These are phyloP conservation scores for Rhodotorula graminis DNA, from an alignment of 768 basidiomycete species.

Conservation along the genomic window DNA sequence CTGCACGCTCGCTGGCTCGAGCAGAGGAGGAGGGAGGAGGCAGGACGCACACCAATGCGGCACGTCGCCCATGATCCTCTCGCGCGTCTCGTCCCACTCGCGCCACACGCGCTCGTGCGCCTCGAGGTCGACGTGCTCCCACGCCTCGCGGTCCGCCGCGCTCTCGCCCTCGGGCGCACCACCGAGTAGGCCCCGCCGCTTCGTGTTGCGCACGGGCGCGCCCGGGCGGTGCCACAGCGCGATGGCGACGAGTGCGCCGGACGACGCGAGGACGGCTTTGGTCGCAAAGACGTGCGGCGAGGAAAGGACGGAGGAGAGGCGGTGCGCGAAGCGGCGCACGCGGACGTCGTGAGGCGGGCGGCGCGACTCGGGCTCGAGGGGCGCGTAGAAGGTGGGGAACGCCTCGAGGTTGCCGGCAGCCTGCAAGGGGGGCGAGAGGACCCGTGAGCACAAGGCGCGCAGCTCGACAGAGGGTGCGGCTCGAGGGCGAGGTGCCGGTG, in stretches of 20 bases:
- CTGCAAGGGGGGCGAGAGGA: not conserved
- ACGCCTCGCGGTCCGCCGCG: constrained; percentile 7
- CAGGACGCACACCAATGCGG: constrained; percentile 25
- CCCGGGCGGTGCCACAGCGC: constrained; percentile 18
- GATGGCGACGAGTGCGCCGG: constrained; percentile 11
- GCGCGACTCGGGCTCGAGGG: not conserved
- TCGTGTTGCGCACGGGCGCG: constrained; percentile 8
- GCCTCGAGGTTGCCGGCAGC: constrained; percentile 14
- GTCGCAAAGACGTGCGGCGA: not conserved
- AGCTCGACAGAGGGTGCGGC: no score
- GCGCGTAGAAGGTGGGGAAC: constrained; percentile 16
- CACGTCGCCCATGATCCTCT: constrained; percentile 2
- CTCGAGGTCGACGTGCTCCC: constrained; percentile 1
- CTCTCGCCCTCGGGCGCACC: constrained; percentile 5
- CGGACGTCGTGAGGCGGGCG: constrained; percentile 20
- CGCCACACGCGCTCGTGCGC: constrained; percentile 8
- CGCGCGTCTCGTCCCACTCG: constrained; percentile 22
- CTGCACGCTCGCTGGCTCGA: not conserved
- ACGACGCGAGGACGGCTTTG: constrained; percentile 21
- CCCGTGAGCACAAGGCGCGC: no score
- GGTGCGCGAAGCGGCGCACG: constrained; percentile 10
- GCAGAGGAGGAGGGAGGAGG: not conserved
- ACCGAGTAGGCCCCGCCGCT: not conserved
- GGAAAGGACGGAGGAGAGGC: not conserved
- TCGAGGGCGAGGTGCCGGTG: not conserved